Percentiles rank a stretch among this genome's conserved stretches.
Evolutionary conservation across 768 basidiomycete species (phyloP).

Genomic region (Wakefieldia striispora): DNA sequence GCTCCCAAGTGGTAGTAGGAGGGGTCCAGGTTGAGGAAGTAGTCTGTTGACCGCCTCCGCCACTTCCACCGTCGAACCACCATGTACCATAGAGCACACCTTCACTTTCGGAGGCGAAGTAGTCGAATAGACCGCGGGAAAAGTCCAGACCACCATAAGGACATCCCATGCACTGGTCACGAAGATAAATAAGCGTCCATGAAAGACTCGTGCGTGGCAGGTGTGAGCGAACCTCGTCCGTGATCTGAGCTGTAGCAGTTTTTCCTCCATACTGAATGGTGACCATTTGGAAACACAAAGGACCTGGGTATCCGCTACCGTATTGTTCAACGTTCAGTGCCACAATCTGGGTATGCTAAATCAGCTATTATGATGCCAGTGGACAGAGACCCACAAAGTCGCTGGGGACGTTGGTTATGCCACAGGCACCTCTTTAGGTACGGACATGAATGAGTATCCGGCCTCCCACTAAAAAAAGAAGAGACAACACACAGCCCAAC

Average conservation of each 20-base stretch:
- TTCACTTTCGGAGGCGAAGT: slow-evolving; percentile 45
- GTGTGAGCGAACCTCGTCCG: slow-evolving; percentile 51
- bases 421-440: slow-evolving; percentile 54
- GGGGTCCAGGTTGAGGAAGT: slow-evolving; percentile 13
- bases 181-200: not conserved
- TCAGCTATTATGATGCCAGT: slow-evolving; percentile 1
- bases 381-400: slow-evolving; percentile 43
- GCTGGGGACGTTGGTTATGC: slow-evolving; percentile 33
- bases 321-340: slow-evolving; percentile 54
- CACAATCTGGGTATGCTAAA: slow-evolving; percentile 42
- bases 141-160: slow-evolving; percentile 67
- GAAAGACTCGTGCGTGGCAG: not conserved
- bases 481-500: slow-evolving; percentile 45
- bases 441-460: slow-evolving; percentile 3
- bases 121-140: slow-evolving; percentile 60
- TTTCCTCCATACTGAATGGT: slow-evolving; percentile 62
- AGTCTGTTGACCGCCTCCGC: slow-evolving; percentile 12
- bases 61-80: slow-evolving; percentile 47
- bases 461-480: not conserved
- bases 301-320: slow-evolving; percentile 61
- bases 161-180: slow-evolving; percentile 61
- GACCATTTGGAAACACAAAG: slow-evolving; percentile 59
- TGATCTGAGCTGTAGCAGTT: slow-evolving; percentile 53
- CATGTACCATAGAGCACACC: slow-evolving; percentile 66
- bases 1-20: slow-evolving; percentile 18